Percentiles rank a stretch among this genome's conserved stretches.
These are phyloP conservation scores for Schrenkiella parvula DNA, from an alignment of 345 rosid genomes.

Conservation along the genomic window DNA sequence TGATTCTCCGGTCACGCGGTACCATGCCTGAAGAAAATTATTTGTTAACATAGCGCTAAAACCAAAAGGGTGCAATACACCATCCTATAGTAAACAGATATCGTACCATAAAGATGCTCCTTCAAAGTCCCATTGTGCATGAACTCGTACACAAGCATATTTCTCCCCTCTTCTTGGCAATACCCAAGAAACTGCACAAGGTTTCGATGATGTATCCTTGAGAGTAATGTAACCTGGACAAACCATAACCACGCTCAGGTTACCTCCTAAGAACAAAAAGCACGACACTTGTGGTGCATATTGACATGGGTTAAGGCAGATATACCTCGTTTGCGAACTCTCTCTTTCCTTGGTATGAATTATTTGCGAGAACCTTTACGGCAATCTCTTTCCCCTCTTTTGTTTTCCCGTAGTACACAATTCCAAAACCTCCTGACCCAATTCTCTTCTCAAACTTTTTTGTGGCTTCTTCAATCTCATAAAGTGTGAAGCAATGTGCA, in stretches of 20 bases:
- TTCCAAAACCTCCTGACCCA: conserved; percentile 98
- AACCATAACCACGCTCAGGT: background rate
- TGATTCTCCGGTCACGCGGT: conserved; percentile 53
- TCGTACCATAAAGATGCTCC: conserved; percentile 92
- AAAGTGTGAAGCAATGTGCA: conserved; percentile 72
- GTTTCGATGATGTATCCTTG: conserved; percentile 98
- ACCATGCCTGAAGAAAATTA: conserved; percentile 44
- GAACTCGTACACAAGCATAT: conserved; percentile 89
- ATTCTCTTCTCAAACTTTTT: conserved; percentile 72
- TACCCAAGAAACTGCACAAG: conserved; percentile 95
- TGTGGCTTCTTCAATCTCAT: conserved; percentile 84
- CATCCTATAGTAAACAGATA: background rate
- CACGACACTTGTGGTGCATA: background rate
- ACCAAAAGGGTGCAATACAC: background rate
- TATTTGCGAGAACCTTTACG: conserved; percentile 70
- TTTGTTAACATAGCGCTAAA: background rate
- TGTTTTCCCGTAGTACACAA: conserved; percentile 80
- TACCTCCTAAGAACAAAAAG: background rate
- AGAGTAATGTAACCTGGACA: conserved; percentile 82
- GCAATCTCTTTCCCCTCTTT: conserved; percentile 94
- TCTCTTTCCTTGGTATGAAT: conserved; percentile 89
- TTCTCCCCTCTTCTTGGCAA: conserved; percentile 91
- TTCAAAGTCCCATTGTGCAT: conserved; percentile 98
- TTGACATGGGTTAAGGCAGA: conserved; percentile 1
- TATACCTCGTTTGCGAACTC: conserved; percentile 94